Conservation (phyloP, 2,329 filamentous ascomycete genomes). For the Cercospora janseana region DNA sequence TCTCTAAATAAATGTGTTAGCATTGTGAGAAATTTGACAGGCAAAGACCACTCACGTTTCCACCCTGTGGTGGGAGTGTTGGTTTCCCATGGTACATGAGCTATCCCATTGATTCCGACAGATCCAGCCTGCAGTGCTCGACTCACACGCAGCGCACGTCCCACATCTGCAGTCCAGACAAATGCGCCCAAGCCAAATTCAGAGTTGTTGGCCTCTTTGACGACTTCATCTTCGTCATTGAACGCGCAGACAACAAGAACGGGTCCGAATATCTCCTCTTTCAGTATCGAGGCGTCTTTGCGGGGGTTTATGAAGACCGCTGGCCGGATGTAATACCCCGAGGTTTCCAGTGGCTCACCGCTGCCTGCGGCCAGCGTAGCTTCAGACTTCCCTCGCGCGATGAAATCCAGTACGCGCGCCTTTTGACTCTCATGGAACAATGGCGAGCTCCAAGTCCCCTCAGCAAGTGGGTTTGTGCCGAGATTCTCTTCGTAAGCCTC, state of each 20-base stretch:
- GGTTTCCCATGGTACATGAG: too few relatives aligned
- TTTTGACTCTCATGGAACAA: slow-evolving; percentile 58
- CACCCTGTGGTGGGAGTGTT: too few relatives aligned
- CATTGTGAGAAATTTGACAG: too few relatives aligned
- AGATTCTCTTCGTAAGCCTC: slow-evolving; percentile 36
- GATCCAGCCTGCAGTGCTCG: slow-evolving; percentile 43
- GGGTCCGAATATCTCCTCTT: slow-evolving; percentile 41
- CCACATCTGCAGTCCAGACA: slow-evolving; percentile 40
- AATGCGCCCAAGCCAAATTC: slow-evolving; percentile 41
- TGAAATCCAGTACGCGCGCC: slow-evolving; percentile 43
- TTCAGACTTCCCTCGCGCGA: slow-evolving; percentile 19
- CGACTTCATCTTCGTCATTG: slow-evolving; percentile 38
- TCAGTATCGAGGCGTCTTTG: slow-evolving; percentile 40
- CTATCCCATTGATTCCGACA: slow-evolving; percentile 43
- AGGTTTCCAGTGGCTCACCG: slow-evolving; percentile 8
- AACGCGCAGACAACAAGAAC: slow-evolving; percentile 42
- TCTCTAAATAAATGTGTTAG: too few relatives aligned
- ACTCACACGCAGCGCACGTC: slow-evolving; percentile 41
- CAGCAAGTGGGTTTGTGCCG: slow-evolving; percentile 47
- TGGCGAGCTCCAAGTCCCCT: slow-evolving; percentile 51
- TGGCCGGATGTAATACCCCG: slow-evolving; percentile 48
- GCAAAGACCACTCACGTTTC: too few relatives aligned
- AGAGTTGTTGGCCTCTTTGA: slow-evolving; percentile 41
- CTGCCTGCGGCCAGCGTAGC: slow-evolving; percentile 26
- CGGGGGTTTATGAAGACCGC: slow-evolving; percentile 46